A percentile compares a stretch with the other conserved stretches of the same genome.
Conservation (phyloP, 2,329 filamentous ascomycete genomes). For the Aspergillus viridinutans region DNA sequence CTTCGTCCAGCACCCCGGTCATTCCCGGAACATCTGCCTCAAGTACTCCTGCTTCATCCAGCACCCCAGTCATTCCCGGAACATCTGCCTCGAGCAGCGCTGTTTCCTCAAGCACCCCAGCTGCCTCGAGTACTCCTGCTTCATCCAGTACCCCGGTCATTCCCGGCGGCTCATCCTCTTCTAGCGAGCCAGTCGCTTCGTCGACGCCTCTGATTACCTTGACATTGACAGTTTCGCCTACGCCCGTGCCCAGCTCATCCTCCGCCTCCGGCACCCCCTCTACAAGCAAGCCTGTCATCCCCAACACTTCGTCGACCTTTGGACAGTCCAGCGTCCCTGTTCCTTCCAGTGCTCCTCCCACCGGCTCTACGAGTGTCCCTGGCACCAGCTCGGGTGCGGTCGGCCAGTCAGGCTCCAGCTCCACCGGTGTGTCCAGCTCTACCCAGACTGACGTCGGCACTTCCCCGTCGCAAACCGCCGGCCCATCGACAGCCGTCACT, state of each 20-base stretch:
- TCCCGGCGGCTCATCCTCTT: not conserved
- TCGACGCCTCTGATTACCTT: not conserved
- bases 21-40: not conserved
- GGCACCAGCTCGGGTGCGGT: not conserved
- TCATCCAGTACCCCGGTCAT: slow-evolving; percentile 3
- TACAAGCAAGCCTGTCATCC: slow-evolving; percentile 4
- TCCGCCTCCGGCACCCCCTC: not conserved
- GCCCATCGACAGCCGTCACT: not conserved
- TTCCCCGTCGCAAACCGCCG: not conserved
- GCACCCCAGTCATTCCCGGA: not conserved
- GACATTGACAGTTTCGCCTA: not conserved
- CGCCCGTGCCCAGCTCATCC: slow-evolving; percentile 5
- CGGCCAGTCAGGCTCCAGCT: not conserved
- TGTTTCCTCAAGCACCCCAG: not conserved
- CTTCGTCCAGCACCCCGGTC: not conserved
- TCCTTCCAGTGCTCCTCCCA: not conserved
- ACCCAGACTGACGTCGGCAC: not conserved
- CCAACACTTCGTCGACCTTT: slow-evolving; percentile 4
- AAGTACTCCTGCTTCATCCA: not conserved
- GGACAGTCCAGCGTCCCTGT: not conserved
- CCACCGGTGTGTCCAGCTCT: not conserved
- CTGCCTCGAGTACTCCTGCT: slow-evolving; percentile 1
- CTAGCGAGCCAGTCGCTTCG: not conserved
- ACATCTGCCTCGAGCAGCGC: not conserved
- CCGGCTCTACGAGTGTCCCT: slow-evolving; percentile 1